Evolutionary conservation across 805 yeast species (phyloP).

Genomic region (Zygosaccharomyces gambellarensis): DNA sequence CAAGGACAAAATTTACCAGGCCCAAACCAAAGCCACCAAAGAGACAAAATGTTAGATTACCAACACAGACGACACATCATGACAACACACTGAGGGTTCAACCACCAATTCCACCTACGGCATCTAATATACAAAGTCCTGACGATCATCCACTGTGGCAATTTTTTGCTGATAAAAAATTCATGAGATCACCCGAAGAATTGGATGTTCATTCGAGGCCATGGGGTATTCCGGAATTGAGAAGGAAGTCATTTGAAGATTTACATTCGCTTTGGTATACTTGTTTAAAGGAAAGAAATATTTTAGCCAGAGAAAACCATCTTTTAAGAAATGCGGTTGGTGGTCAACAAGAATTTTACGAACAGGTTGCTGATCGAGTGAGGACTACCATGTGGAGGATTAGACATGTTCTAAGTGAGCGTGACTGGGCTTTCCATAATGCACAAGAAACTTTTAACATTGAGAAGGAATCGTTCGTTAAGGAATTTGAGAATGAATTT

Average conservation of each 20-base stretch:
- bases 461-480: slow-evolving; percentile 45
- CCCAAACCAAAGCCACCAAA: slow-evolving; percentile 29
- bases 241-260: slow-evolving; percentile 89
- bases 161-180: slow-evolving; percentile 65
- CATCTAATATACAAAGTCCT: slow-evolving; percentile 60
- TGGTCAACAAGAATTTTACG: slow-evolving; percentile 37
- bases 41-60: slow-evolving; percentile 20
- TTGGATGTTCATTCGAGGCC: slow-evolving; percentile 56
- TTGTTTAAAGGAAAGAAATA: slow-evolving; percentile 76
- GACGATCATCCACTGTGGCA: slow-evolving; percentile 95
- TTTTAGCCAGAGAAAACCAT: slow-evolving; percentile 68
- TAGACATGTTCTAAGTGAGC: slow-evolving; percentile 80
- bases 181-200: slow-evolving; percentile 55
- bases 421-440: slow-evolving; percentile 65
- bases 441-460: slow-evolving; percentile 45
- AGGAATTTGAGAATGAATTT: slow-evolving; percentile 55
- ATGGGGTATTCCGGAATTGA: slow-evolving; percentile 84
- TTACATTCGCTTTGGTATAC: slow-evolving; percentile 88
- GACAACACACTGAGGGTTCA: slow-evolving; percentile 47
- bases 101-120: slow-evolving; percentile 82
- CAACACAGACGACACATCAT: slow-evolving; percentile 30
- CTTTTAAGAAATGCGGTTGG: slow-evolving; percentile 44
- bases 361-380: slow-evolving; percentile 40
- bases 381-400: slow-evolving; percentile 70
- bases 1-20: slow-evolving; percentile 41